These are phyloP conservation scores for Russula vinacea DNA, from an alignment of 768 basidiomycete species.

Conservation along the genomic window DNA sequence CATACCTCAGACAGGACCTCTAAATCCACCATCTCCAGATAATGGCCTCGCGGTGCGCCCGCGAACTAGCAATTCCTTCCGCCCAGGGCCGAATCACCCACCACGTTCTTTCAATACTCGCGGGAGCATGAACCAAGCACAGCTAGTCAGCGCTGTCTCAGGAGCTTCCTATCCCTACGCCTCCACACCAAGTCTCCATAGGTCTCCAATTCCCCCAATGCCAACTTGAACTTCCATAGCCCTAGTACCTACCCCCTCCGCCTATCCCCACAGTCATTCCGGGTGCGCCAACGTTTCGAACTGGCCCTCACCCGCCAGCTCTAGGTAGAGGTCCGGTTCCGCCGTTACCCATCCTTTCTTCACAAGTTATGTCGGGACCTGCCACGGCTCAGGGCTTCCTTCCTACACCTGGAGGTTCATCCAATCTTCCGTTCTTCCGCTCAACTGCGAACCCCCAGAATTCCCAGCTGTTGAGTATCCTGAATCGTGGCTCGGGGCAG, in stretches of 20 bases:
- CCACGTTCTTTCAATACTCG: constrained; percentile 33
- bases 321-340: constrained; percentile 16
- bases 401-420: constrained; percentile 11
- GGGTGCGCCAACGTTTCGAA: constrained; percentile 17
- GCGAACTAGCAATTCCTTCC: constrained; percentile 38
- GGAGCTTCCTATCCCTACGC: constrained; percentile 31
- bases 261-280: constrained; percentile 18
- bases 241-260: constrained; percentile 2
- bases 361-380: constrained; percentile 15
- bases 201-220: constrained; percentile 21
- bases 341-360: constrained; percentile 21
- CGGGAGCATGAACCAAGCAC: constrained; percentile 52
- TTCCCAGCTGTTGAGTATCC: constrained; percentile 20
- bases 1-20: constrained; percentile 25
- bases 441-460: constrained; percentile 4
- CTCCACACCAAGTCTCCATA: constrained; percentile 20
- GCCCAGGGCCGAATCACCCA: constrained; percentile 30
- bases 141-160: constrained; percentile 47
- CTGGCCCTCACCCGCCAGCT: constrained; percentile 22
- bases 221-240: constrained; percentile 6
- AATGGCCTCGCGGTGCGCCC: constrained; percentile 39
- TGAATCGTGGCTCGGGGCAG: constrained; percentile 25
- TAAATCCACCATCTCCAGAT: constrained; percentile 25
- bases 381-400: neutral
- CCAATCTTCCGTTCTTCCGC: neutral